Base-by-base conservation (phyloP, 2,329 filamentous ascomycete species). In the Pestalotiopsis sp. region DNA sequence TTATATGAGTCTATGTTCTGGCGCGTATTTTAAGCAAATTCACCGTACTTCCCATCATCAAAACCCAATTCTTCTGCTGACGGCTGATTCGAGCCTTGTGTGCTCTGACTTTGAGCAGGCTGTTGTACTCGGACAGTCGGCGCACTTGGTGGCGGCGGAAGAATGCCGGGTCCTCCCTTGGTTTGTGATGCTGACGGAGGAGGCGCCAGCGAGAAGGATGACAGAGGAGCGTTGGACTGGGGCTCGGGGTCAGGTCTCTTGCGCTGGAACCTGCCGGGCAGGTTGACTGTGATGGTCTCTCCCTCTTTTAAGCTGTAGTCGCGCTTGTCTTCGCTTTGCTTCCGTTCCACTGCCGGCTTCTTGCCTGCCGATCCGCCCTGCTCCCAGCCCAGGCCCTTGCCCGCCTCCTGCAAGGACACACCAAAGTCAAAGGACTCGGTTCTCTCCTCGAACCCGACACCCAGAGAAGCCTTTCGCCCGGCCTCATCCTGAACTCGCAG, bases 301-400 rank as follows among this genome's bases (percentile, higher is more conserved):
- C 94, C 94, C 70, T 95, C 93, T 80, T 97, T 97, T 72, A 97
- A 80, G 75, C 92, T 95, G 77, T 94, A 94, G 76, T 97, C 94
- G 72, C 87, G 89, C 81, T 90, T 91, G 76, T 88, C 87, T 68
- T 84, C 82, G 57, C 80, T 80, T 58, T 81, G 79, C 60, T 80
- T 79, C 69, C 80, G 79, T 69, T 79, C 80, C 17, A 76, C 74
- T 4, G 77, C 77, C 0, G 75, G 72, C 57, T 80, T 80, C 73
- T 80, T 78, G 73, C 76, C 72, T 25, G 77, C 74, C 25, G 75
- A 76, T 7, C 76, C 80, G 59, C 76, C 78, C 41, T 83, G 82
- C 14, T 89, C 87, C 76, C 92, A 84, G 0, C 89, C 91, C 6
- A 95, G 80, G 1, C 90, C 88, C 79, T 92, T 91, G 74, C 92